Conservation (phyloP, 768 basidiomycete species). For the Kwoniella dejecticola region DNA sequence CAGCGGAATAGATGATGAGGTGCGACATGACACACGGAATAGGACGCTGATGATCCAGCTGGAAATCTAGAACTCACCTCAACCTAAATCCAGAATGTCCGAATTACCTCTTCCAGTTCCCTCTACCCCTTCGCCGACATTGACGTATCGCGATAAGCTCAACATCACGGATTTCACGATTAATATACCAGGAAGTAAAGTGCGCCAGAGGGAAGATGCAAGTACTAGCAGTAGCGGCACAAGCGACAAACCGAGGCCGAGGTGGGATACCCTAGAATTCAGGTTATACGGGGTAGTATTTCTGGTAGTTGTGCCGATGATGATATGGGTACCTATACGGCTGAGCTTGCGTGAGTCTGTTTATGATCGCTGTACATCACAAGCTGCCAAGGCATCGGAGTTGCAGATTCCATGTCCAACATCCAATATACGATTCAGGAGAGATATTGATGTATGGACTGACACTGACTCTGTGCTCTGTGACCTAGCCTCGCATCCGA, state of each 20-base stretch:
- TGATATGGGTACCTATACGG: conserved; percentile 73
- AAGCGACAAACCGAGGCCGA: conserved; percentile 52
- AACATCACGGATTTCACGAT: conserved; percentile 33
- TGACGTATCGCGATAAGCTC: not conserved
- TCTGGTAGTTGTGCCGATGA: conserved; percentile 66
- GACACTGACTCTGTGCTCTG: too few relatives aligned
- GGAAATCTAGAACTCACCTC: not conserved
- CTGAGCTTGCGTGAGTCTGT: conserved; percentile 72
- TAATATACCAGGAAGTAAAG: conserved; percentile 18
- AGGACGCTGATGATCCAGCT: not conserved
- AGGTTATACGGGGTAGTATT: conserved; percentile 69
- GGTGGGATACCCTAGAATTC: conserved; percentile 85
- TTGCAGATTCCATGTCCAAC: too few relatives aligned
- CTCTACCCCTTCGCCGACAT: conserved; percentile 7
- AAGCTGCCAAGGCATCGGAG: too few relatives aligned
- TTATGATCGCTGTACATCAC: too few relatives aligned
- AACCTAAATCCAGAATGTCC: not conserved
- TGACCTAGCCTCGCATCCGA: conserved; percentile 75
- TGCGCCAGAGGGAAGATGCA: not conserved
- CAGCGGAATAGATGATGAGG: too few relatives aligned
- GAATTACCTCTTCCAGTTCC: not conserved
- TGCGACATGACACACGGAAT: not conserved
- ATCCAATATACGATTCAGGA: too few relatives aligned
- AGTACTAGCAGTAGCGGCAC: not conserved
- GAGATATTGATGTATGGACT: too few relatives aligned